These are phyloP conservation scores for Hibiscus mutabilis DNA, from an alignment of 345 rosid species.

Conservation along the genomic window DNA sequence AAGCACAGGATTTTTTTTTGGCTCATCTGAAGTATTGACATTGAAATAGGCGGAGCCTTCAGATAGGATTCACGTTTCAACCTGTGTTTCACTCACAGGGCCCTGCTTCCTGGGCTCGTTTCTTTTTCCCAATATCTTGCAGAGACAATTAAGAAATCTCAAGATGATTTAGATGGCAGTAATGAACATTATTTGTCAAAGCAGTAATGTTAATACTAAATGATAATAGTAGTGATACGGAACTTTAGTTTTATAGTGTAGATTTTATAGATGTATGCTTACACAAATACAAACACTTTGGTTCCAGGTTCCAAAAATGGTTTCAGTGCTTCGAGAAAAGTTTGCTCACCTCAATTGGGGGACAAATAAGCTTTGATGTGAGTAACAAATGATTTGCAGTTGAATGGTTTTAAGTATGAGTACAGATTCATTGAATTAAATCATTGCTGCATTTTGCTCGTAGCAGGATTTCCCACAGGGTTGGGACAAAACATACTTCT, in stretches of 20 bases:
- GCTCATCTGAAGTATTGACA: not conserved
- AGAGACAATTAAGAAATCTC: not conserved
- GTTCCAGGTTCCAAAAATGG: too few relatives aligned
- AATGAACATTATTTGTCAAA: too few relatives aligned
- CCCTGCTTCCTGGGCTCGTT: not conserved
- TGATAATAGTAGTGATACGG: not conserved
- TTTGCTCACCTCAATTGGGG: conserved; percentile 81
- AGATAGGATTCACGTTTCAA: not conserved
- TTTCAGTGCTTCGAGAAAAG: conserved; percentile 77
- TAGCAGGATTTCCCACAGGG: too few relatives aligned
- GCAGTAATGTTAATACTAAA: too few relatives aligned
- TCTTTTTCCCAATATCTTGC: too few relatives aligned
- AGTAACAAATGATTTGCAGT: conserved; percentile 25
- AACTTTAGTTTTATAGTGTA: not conserved
- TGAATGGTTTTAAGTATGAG: conserved; percentile 3
- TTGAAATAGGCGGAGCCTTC: not conserved
- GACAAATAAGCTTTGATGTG: conserved; percentile 95
- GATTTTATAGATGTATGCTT: conserved; percentile 4
- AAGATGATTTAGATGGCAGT: too few relatives aligned
- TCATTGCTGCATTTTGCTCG: conserved; percentile 11
- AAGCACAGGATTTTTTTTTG: not conserved
- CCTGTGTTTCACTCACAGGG: not conserved
- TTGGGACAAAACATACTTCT: conserved; percentile 98
- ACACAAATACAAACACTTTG: conserved; percentile 11
- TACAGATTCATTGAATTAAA: not conserved